These are phyloP conservation scores for Aspergillus cristatus DNA, from an alignment of 495 filamentous ascomycete genomes.

Conservation along the genomic window DNA sequence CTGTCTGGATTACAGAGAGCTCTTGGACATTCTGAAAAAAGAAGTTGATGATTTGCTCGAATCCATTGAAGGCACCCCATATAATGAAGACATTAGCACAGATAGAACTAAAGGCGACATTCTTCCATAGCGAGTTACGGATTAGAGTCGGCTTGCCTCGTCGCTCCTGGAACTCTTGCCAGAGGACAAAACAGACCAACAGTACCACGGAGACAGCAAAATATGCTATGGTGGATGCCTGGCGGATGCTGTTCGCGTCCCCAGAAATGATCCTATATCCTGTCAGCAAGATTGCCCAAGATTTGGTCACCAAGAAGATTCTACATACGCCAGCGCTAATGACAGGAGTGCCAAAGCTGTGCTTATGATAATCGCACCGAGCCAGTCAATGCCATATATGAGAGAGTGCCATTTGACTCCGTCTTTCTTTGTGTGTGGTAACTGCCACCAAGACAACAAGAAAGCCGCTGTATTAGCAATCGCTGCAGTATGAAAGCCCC, in stretches of 20 bases:
- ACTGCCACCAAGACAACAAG: slow-evolving; percentile 22
- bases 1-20: slow-evolving; percentile 28
- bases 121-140: slow-evolving; percentile 44
- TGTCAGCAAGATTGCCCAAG: too few species aligned
- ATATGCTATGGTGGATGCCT: slow-evolving; percentile 24
- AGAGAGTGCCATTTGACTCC: slow-evolving; percentile 18
- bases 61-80: slow-evolving; percentile 41
- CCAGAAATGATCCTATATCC: slow-evolving; percentile 26
- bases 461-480: slow-evolving; percentile 27
- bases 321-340: slow-evolving; percentile 36
- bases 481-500: slow-evolving; percentile 33
- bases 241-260: slow-evolving; percentile 19
- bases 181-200: slow-evolving; percentile 34
- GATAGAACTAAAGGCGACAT: slow-evolving; percentile 36
- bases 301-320: too few species aligned
- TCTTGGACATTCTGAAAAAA: slow-evolving; percentile 44
- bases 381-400: slow-evolving; percentile 36
- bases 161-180: slow-evolving; percentile 36
- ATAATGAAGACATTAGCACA: slow-evolving; percentile 44
- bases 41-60: slow-evolving; percentile 39
- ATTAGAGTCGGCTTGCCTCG: slow-evolving; percentile 39
- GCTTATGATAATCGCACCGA: slow-evolving; percentile 29
- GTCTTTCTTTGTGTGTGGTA: slow-evolving; percentile 16
- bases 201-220: slow-evolving; percentile 30
- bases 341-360: slow-evolving; percentile 28